Base-by-base conservation (phyloP, 768 basidiomycete genomes). In the Rhizopogon salebrosus region DNA sequence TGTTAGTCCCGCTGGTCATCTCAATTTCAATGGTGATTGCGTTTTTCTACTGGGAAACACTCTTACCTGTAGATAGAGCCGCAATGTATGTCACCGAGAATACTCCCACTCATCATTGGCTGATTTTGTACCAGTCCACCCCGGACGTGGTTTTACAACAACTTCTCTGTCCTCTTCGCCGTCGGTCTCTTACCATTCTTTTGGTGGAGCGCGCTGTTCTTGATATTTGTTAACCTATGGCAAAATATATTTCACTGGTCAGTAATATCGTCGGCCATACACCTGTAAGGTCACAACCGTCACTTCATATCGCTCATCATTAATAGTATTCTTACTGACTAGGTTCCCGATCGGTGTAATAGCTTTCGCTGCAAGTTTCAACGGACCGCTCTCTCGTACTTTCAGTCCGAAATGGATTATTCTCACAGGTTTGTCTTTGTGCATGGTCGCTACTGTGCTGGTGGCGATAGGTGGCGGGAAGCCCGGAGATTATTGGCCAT, bases 1-100 rank as follows among this genome's bases (percentile, higher is more conserved):
- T 82, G 51, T 62, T 83, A 41, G 69, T 65, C 3, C 74, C 77
- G 1, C 65, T 84, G 38, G 60, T 79, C 9, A 57, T 82, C 31
- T 75, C 80, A 5, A 59, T 79, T 53, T 35, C 73, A 10, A 54
- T 77, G 10, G 58, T 66, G 37, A 57, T 64, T 26, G 63, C 49
- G 1, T 84, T 84, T 68, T 78, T 84, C 64, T 65, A 72, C 48
- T 82, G 75, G 73, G 80, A 83, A 57, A 63, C 71, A 8, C 41
- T 57, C 0, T 60, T 79, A 10, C 75, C 73, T 2, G 57, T 59
- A 11, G 64, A 75, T 11, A 61, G 58, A 4, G 79, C 82, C 9
- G 72, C 74, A 4, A 60, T 78, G 75, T 76, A 57, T 39, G 73
- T 59, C 13, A 20, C 18, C 46, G 41, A 45, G 11, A 18, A 35